Evolutionary conservation across 1,139 yeast genomes (phyloP).

Genomic region (Suhomyces bolitotheri): DNA sequence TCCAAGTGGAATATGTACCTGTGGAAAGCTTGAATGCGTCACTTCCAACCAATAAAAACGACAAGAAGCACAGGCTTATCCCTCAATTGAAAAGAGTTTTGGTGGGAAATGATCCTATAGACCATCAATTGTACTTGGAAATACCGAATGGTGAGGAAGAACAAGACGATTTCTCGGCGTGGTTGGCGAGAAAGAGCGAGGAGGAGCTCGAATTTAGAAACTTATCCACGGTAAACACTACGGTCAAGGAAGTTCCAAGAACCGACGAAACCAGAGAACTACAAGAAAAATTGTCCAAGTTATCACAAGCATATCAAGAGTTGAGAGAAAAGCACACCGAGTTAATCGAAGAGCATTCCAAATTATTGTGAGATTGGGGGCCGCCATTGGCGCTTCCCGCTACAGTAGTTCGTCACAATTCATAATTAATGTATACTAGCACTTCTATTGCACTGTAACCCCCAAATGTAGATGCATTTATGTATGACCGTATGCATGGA

Average conservation of each 20-base stretch:
- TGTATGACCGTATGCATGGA: too few relatives aligned
- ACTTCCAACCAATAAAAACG: slow-evolving; percentile 20
- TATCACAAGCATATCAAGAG: slow-evolving; percentile 59
- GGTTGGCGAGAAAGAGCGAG: slow-evolving; percentile 47
- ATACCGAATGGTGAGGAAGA: slow-evolving; percentile 24
- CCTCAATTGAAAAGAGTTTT: slow-evolving; percentile 65
- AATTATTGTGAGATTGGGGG: slow-evolving; percentile 25
- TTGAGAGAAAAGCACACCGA: slow-evolving; percentile 63
- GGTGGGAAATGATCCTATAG: slow-evolving; percentile 41
- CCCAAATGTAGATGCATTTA: too few relatives aligned
- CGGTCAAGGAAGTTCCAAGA: slow-evolving; percentile 25
- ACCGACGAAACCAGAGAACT: slow-evolving; percentile 26
- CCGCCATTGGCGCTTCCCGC: too few relatives aligned
- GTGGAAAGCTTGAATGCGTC: slow-evolving; percentile 15
- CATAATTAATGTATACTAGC: too few relatives aligned
- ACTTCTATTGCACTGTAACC: too few relatives aligned
- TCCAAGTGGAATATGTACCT: slow-evolving; percentile 19
- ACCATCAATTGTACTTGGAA: slow-evolving; percentile 55
- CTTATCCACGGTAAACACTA: slow-evolving; percentile 38
- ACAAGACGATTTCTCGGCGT: slow-evolving; percentile 30
- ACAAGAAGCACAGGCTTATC: slow-evolving; percentile 42
- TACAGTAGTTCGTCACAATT: too few relatives aligned
- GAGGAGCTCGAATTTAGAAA: slow-evolving; percentile 56
- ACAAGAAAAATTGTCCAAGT: slow-evolving; percentile 47
- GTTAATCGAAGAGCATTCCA: slow-evolving; percentile 53